phyloP scores from a whole-genome alignment of 148 eudicot genomes.

The Rhododendron vialii region DNA sequence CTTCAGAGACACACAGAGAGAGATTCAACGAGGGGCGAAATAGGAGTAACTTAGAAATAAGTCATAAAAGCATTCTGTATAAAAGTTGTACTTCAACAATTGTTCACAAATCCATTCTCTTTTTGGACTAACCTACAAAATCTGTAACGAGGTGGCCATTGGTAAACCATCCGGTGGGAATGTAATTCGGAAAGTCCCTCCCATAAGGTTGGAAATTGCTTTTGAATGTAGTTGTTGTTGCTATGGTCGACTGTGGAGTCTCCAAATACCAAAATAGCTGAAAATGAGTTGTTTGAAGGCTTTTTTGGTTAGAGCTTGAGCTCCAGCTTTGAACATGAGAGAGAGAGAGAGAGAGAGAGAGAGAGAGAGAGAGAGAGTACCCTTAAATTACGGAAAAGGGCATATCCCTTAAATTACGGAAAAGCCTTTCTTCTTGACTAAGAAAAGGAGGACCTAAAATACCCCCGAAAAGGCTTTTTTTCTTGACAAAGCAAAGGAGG shows the following conservation, averaged over 20 bases:
- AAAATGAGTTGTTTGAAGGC: slow-evolving; percentile 25
- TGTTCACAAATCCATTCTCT: neutral
- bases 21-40: too few relatives aligned
- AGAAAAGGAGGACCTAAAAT: too few relatives aligned
- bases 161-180: slow-evolving; percentile 63
- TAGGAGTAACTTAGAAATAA: too few relatives aligned
- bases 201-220: slow-evolving; percentile 69
- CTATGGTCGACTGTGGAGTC: slow-evolving; percentile 78
- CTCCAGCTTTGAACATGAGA: neutral
- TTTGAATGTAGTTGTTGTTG: slow-evolving; percentile 57
- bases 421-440: too few relatives aligned
- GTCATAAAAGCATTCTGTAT: too few relatives aligned
- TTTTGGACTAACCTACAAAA: slow-evolving; percentile 42
- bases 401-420: too few relatives aligned
- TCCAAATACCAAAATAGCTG: slow-evolving; percentile 59
- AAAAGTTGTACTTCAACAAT: neutral
- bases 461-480: too few relatives aligned
- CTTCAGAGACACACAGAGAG: too few relatives aligned
- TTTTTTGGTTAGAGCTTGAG: slow-evolving; percentile 13
- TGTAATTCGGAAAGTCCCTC: slow-evolving; percentile 33
- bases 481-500: too few relatives aligned
- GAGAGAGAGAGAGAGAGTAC: too few relatives aligned
- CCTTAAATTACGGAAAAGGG: too few relatives aligned
- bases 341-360: too few relatives aligned
- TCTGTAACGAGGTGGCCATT: slow-evolving; percentile 59